Evolutionary conservation across 208 protist genomes (phyloP).

Genomic region (Balamuthia mandrillaris): DNA sequence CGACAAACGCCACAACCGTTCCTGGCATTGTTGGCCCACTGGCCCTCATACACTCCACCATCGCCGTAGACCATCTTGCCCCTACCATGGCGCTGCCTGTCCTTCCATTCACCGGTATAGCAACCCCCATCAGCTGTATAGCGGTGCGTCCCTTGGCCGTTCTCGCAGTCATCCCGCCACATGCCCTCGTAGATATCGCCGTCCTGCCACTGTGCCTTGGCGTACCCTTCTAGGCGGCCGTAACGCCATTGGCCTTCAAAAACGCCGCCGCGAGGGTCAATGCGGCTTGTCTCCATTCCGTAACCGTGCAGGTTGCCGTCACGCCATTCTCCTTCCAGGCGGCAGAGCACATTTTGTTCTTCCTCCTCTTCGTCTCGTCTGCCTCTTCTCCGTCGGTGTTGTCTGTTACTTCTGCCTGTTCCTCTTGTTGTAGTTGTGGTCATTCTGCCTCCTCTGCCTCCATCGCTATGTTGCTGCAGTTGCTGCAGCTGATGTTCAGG

Average conservation of each 20-base stretch:
- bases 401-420: too few relatives aligned
- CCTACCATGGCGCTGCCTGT: neutral
- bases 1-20: too few relatives aligned
- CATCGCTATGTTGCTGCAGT: too few relatives aligned
- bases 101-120: neutral
- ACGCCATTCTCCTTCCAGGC: conserved; percentile 8
- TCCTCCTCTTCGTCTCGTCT: too few relatives aligned
- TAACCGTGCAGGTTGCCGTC: conserved; percentile 23
- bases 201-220: too few relatives aligned
- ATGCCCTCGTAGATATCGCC: neutral
- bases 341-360: too few relatives aligned
- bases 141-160: neutral
- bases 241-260: conserved; percentile 47
- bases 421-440: too few relatives aligned
- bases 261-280: conserved; percentile 27
- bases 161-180: neutral
- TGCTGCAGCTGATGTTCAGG: too few relatives aligned
- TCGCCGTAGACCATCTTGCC: neutral
- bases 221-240: conserved; percentile 15
- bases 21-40: neutral
- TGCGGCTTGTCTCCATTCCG: conserved; percentile 15
- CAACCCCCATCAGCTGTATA: neutral
- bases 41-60: neutral
- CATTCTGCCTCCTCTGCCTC: too few relatives aligned
- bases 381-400: too few relatives aligned